These are phyloP conservation scores for Fusarium oligoseptatum DNA, from an alignment of 2,329 filamentous ascomycete species.

Conservation along the genomic window DNA sequence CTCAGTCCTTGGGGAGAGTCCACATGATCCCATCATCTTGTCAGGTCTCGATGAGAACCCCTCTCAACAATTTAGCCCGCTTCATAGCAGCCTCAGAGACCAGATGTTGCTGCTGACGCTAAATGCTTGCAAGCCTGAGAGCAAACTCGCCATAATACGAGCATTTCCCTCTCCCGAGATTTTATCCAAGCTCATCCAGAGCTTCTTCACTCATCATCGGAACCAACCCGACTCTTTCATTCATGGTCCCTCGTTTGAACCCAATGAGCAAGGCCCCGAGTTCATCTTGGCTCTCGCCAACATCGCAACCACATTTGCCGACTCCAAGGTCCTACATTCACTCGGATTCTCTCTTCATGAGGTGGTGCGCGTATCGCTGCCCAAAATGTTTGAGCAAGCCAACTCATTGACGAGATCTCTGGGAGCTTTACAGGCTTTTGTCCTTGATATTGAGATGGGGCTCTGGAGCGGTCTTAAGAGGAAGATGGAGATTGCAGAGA, in stretches of 20 bases:
- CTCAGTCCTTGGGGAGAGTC: conserved; percentile 19
- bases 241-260: conserved; percentile 20
- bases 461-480: conserved; percentile 31
- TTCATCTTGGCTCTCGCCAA: conserved; percentile 14
- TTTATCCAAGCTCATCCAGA: conserved; percentile 18
- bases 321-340: conserved; percentile 20
- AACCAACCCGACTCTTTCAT: conserved; percentile 23
- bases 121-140: conserved; percentile 25
- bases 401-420: conserved; percentile 21
- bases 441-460: conserved; percentile 27
- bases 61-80: conserved; percentile 10
- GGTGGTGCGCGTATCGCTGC: conserved; percentile 15
- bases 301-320: conserved; percentile 8
- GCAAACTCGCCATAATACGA: conserved; percentile 19
- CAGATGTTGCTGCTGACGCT: conserved; percentile 26
- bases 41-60: conserved; percentile 6
- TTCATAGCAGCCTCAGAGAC: conserved; percentile 14
- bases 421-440: conserved; percentile 21
- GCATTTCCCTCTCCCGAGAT: conserved; percentile 26
- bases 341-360: conserved; percentile 29
- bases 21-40: conserved; percentile 13
- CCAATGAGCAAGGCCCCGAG: conserved; percentile 16
- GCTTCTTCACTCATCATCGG: conserved; percentile 28
- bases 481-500: conserved; percentile 34
- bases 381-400: conserved; percentile 15